phyloP scores from a whole-genome alignment of 1,284 basidiomycete genomes.

The Xerocomus minutiporus region DNA sequence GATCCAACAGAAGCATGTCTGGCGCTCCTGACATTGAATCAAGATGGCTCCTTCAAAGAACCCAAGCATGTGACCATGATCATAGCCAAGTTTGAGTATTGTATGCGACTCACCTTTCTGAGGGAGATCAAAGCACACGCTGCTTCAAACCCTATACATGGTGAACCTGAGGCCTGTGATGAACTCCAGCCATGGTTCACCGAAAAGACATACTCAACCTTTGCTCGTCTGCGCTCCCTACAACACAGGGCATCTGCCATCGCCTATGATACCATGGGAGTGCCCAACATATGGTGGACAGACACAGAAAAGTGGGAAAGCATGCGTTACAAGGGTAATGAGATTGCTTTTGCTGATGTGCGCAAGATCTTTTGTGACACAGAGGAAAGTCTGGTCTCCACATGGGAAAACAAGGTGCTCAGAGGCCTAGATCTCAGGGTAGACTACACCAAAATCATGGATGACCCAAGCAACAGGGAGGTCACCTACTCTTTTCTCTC shows the following conservation, averaged over 20 bases:
- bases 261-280: constrained; percentile 7
- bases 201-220: constrained; percentile 24
- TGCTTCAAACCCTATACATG: too few relatives aligned
- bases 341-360: constrained; percentile 11
- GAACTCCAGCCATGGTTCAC: constrained; percentile 13
- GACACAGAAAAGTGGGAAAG: constrained; percentile 10
- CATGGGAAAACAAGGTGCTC: constrained; percentile 23
- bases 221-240: constrained; percentile 14
- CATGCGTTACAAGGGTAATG: constrained; percentile 22
- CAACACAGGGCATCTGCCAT: constrained; percentile 26
- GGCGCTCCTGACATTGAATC: constrained; percentile 14
- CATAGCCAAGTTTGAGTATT: constrained; percentile 20
- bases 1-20: constrained; percentile 26
- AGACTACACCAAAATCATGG: not conserved
- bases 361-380: constrained; percentile 10
- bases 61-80: constrained; percentile 16
- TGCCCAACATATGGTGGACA: constrained; percentile 26
- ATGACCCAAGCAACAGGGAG: constrained; percentile 8
- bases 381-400: constrained; percentile 3
- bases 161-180: not conserved
- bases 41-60: constrained; percentile 16
- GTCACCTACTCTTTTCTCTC: not conserved
- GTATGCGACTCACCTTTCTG: constrained; percentile 22
- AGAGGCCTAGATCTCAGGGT: constrained; percentile 12
- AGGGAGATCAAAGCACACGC: constrained; percentile 11